Conservation (phyloP, 2,329 filamentous ascomycete genomes). For the Trichoderma brevicompactum region DNA sequence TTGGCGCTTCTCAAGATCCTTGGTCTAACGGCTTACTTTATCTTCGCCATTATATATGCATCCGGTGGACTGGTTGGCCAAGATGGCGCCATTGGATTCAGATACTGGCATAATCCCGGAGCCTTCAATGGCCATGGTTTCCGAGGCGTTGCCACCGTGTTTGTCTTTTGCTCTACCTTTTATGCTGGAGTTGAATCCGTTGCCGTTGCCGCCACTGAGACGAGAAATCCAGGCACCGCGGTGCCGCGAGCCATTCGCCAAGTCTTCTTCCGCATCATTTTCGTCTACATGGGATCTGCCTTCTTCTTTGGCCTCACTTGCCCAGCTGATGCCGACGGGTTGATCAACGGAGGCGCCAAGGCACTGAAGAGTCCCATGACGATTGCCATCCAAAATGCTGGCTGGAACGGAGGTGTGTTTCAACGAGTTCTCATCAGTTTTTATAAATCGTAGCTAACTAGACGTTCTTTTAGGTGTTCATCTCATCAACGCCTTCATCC, state of each 20-base stretch:
- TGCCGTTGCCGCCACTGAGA: conserved; percentile 66
- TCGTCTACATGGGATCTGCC: conserved; percentile 70
- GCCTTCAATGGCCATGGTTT: conserved; percentile 70
- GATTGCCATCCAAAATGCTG: conserved; percentile 72
- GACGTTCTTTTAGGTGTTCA: conserved; percentile 55
- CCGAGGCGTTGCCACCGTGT: conserved; percentile 66
- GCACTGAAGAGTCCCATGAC: conserved; percentile 75
- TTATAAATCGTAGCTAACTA: not conserved
- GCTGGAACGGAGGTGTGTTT: conserved; percentile 65
- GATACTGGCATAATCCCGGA: conserved; percentile 73
- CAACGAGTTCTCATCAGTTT: fast-evolving
- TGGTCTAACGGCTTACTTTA: conserved; percentile 71
- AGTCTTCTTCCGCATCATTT: conserved; percentile 64
- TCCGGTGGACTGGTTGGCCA: conserved; percentile 67
- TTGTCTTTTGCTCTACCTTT: conserved; percentile 71
- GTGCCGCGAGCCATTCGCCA: conserved; percentile 64
- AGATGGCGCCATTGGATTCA: conserved; percentile 65
- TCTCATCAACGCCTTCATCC: conserved; percentile 77
- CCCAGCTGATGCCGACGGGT: conserved; percentile 66
- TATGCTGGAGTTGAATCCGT: conserved; percentile 70
- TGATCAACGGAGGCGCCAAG: conserved; percentile 64
- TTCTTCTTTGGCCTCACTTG: conserved; percentile 78
- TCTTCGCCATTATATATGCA: conserved; percentile 74
- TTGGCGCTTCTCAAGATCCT: conserved; percentile 73
- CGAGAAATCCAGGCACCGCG: conserved; percentile 59